These are phyloP conservation scores for Kodamaea hsintzibuensis DNA, from an alignment of 805 yeast species.

Conservation along the genomic window DNA sequence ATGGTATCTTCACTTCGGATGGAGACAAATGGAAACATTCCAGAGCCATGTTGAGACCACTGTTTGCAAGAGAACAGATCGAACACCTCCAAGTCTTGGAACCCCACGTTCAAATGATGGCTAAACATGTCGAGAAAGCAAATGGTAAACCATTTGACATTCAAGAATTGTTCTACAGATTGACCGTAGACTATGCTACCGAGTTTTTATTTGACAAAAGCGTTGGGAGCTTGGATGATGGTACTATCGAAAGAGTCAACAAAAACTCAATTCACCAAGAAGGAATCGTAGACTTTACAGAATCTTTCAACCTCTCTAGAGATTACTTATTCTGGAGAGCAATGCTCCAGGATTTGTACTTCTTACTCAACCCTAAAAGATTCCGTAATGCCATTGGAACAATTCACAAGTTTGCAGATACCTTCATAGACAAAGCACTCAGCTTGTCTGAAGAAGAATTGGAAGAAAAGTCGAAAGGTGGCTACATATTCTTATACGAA, in stretches of 20 bases:
- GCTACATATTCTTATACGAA: conserved; percentile 40
- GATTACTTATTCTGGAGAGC: conserved; percentile 18
- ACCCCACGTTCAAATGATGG: conserved; percentile 14
- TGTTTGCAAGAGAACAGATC: conserved; percentile 20
- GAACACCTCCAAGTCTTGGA: conserved; percentile 18
- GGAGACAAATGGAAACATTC: conserved; percentile 22
- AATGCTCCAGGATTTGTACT: conserved; percentile 17
- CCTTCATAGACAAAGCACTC: conserved; percentile 20
- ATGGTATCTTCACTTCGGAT: conserved; percentile 24
- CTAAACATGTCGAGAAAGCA: conserved; percentile 8
- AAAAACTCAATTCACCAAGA: background rate
- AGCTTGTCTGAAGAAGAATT: conserved; percentile 14
- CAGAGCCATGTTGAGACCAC: conserved; percentile 22
- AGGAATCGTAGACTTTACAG: conserved; percentile 14
- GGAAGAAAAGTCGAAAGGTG: conserved; percentile 20
- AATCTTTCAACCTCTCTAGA: conserved; percentile 20
- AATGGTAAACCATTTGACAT: conserved; percentile 6
- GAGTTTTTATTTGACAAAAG: conserved; percentile 20
- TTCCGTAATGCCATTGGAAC: conserved; percentile 16
- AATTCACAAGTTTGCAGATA: conserved; percentile 15
- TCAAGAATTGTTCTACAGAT: conserved; percentile 11
- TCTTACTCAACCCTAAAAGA: conserved; percentile 14
- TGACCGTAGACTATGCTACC: conserved; percentile 19
- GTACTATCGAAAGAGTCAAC: conserved; percentile 18
- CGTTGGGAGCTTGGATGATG: conserved; percentile 6